Percentiles rank a stretch among this genome's conserved stretches.
phyloP scores from a whole-genome alignment of 176 grass and related monocot species.

The Alloteropsis semialata region DNA sequence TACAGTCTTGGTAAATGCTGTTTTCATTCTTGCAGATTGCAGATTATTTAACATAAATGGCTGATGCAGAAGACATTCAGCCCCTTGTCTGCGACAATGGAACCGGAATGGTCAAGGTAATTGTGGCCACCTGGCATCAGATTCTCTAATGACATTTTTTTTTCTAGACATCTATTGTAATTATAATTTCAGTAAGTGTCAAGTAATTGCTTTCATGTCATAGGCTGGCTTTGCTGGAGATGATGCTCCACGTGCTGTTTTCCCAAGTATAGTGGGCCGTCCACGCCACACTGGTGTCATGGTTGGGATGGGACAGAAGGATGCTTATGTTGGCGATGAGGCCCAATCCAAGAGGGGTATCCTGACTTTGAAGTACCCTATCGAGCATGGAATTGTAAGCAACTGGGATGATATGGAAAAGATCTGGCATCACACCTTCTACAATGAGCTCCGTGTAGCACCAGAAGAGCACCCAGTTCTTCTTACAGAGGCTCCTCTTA shows the following conservation, averaged over 20 bases:
- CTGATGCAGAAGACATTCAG: conserved; percentile 76
- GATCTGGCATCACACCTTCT: conserved; percentile 94
- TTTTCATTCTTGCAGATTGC: conserved; percentile 14
- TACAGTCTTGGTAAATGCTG: not conserved
- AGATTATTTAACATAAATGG: conserved; percentile 50
- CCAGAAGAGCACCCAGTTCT: conserved; percentile 85
- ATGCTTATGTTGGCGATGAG: conserved; percentile 87
- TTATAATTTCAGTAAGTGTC: not conserved
- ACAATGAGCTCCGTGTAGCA: conserved; percentile 87
- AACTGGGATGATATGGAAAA: conserved; percentile 97
- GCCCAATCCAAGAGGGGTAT: conserved; percentile 92
- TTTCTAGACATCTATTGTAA: not conserved
- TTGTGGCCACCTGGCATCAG: not conserved
- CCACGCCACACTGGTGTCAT: conserved; percentile 91
- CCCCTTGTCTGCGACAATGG: conserved; percentile 94
- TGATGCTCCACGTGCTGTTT: conserved; percentile 83
- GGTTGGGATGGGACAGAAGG: conserved; percentile 92
- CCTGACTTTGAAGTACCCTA: conserved; percentile 82
- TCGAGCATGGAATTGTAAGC: conserved; percentile 84
- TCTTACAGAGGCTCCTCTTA: conserved; percentile 78
- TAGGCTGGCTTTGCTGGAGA: conserved; percentile 91
- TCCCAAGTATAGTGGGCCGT: conserved; percentile 86
- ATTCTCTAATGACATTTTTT: not conserved
- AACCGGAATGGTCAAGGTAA: conserved; percentile 95
- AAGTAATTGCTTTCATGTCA: not conserved